Evolutionary conservation across 345 rosid species (phyloP).

Genomic region (Psidium friedrichsthalianum): DNA sequence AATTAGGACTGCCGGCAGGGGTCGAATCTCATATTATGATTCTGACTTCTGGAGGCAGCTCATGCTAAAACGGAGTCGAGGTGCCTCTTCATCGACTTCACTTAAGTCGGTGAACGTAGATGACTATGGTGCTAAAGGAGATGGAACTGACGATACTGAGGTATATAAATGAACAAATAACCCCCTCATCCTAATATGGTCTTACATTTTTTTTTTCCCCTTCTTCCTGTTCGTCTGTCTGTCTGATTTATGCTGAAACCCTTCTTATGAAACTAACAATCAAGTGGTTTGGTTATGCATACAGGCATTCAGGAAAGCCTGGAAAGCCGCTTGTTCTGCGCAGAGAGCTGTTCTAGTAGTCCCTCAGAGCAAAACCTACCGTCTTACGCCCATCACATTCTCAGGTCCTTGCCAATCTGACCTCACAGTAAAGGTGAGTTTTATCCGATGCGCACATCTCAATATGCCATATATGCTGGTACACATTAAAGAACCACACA

Average conservation of each 20-base stretch:
- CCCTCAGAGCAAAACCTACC: constrained; percentile 2
- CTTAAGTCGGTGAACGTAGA: constrained; percentile 28
- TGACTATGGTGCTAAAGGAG: constrained; percentile 41
- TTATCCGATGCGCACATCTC: background rate
- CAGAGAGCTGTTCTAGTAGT: constrained; percentile 3
- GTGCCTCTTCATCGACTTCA: constrained; percentile 6
- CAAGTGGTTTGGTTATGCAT: background rate
- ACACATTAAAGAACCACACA: too few species aligned
- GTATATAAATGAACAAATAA: constrained; percentile 10
- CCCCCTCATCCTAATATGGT: background rate
- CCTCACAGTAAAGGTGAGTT: background rate
- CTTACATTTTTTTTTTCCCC: background rate
- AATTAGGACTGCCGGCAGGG: background rate
- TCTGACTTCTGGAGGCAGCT: background rate
- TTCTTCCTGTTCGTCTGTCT: background rate
- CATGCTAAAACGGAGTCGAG: background rate
- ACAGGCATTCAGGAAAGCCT: constrained; percentile 54
- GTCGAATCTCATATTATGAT: background rate
- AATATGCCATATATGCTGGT: background rate
- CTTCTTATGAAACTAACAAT: background rate
- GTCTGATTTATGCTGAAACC: background rate
- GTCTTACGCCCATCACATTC: constrained; percentile 3
- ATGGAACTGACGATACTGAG: constrained; percentile 47
- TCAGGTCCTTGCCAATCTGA: constrained; percentile 11
- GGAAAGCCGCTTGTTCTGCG: constrained; percentile 24